phyloP scores from a whole-genome alignment of 2,329 filamentous ascomycete species.

The Ilyonectria sp. region DNA sequence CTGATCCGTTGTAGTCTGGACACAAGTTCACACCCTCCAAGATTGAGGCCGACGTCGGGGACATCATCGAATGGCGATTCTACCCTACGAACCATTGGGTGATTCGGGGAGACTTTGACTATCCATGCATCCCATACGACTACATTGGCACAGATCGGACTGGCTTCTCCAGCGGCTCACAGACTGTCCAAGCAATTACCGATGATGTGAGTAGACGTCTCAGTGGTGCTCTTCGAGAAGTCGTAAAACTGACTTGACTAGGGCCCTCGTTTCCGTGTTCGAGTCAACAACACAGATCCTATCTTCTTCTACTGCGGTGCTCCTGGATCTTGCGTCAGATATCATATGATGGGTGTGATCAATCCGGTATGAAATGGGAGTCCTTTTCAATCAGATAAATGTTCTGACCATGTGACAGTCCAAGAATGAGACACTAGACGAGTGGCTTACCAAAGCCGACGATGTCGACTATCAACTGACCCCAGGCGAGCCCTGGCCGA shows the following conservation, averaged over 20 bases:
- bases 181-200: constrained; percentile 61
- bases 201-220: constrained; percentile 57
- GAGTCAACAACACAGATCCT: constrained; percentile 74
- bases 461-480: constrained; percentile 67
- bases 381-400: background rate
- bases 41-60: constrained; percentile 58
- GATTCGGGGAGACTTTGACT: constrained; percentile 70
- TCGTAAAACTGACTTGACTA: constrained; percentile 38
- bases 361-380: constrained; percentile 70
- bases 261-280: constrained; percentile 59
- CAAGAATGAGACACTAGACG: constrained; percentile 61
- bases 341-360: constrained; percentile 83
- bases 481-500: constrained; percentile 70
- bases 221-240: background rate
- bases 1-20: constrained; percentile 41
- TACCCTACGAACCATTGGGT: constrained; percentile 76
- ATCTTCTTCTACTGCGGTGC: constrained; percentile 81
- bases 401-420: constrained; percentile 54
- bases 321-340: constrained; percentile 73
- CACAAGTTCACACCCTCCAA: constrained; percentile 52
- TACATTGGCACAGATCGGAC: constrained; percentile 62
- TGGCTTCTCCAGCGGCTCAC: constrained; percentile 69
- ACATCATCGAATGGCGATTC: constrained; percentile 71
- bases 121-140: constrained; percentile 76
- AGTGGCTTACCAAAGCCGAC: constrained; percentile 63